These are phyloP conservation scores for Beauveria medogensis DNA, from an alignment of 2,329 filamentous ascomycete genomes.

Conservation along the genomic window DNA sequence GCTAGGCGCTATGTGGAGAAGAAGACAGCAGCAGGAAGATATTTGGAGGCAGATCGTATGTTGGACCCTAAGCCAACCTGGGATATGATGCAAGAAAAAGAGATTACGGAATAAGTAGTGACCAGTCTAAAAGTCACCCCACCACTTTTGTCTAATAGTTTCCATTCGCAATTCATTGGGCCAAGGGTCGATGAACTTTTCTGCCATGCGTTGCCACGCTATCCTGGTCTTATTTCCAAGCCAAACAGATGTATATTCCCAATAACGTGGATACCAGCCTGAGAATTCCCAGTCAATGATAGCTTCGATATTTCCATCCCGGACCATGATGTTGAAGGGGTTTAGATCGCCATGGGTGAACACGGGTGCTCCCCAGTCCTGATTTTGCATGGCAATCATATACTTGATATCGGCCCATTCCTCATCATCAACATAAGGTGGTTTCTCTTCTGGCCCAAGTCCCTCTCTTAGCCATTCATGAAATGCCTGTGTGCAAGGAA, in stretches of 20 bases:
- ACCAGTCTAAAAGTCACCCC: not conserved
- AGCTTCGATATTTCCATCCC: conserved; percentile 18
- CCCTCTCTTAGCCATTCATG: conserved; percentile 22
- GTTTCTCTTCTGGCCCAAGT: conserved; percentile 19
- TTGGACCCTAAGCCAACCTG: not conserved
- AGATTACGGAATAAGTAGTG: too few relatives aligned
- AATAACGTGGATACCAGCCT: conserved; percentile 28
- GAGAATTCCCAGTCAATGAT: conserved; percentile 26
- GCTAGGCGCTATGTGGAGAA: not conserved
- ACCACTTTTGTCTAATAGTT: conserved; percentile 4
- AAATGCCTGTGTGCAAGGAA: conserved; percentile 23
- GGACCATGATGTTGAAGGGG: conserved; percentile 22
- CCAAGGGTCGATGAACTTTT: not conserved
- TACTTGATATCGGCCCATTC: conserved; percentile 17
- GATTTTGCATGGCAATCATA: conserved; percentile 18
- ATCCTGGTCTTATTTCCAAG: not conserved
- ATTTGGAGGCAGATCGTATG: not conserved
- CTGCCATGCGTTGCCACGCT: not conserved
- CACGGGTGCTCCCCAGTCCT: conserved; percentile 18
- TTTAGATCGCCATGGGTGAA: conserved; percentile 22
- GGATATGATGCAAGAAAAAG: not conserved
- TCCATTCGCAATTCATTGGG: conserved; percentile 5
- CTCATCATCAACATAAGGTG: conserved; percentile 17
- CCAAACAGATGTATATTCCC: conserved; percentile 20
- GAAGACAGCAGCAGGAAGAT: not conserved